A percentile compares a stretch with the other conserved stretches of the same genome.
Conservation (phyloP, 2,329 filamentous ascomycete genomes). For the Aspergillus hiratsukae region DNA sequence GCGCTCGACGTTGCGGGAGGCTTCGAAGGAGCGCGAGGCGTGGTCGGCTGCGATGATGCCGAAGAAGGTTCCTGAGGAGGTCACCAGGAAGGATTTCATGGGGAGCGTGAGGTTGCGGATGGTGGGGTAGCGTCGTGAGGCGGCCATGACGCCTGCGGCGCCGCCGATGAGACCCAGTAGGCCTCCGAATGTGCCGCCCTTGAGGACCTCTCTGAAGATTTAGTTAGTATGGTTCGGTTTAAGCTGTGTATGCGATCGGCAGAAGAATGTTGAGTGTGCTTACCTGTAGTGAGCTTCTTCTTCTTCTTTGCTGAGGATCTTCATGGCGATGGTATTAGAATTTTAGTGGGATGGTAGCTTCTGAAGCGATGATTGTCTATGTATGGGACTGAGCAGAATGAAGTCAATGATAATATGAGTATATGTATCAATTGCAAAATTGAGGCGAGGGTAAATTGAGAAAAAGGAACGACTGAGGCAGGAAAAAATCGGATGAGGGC, state of each 20-base stretch:
- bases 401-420: not conserved
- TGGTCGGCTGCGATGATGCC: slow-evolving; percentile 85
- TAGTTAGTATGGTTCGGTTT: slow-evolving; percentile 5
- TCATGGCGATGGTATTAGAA: slow-evolving; percentile 59
- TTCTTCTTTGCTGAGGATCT: slow-evolving; percentile 92
- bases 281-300: slow-evolving; percentile 78
- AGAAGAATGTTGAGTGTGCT: slow-evolving; percentile 8
- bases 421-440: not conserved
- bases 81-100: slow-evolving; percentile 85
- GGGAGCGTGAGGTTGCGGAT: slow-evolving; percentile 81
- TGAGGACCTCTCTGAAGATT: slow-evolving; percentile 61
- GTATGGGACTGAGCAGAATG: not conserved
- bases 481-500: slow-evolving; percentile 2
- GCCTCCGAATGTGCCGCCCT: slow-evolving; percentile 73
- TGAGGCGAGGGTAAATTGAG: not conserved
- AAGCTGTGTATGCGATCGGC: not conserved
- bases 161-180: slow-evolving; percentile 64
- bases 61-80: slow-evolving; percentile 74
- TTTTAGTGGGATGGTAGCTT: no score
- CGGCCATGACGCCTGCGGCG: slow-evolving; percentile 61
- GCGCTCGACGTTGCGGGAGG: slow-evolving; percentile 61
- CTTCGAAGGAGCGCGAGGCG: slow-evolving; percentile 67
- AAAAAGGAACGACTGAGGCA: slow-evolving; percentile 4
- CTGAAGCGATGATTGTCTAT: no score
- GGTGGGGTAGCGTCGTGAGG: slow-evolving; percentile 66